Percentiles rank a stretch among this genome's conserved stretches.
phyloP scores from a whole-genome alignment of 2,329 filamentous ascomycete species.

The Trichoderma koningiopsis region DNA sequence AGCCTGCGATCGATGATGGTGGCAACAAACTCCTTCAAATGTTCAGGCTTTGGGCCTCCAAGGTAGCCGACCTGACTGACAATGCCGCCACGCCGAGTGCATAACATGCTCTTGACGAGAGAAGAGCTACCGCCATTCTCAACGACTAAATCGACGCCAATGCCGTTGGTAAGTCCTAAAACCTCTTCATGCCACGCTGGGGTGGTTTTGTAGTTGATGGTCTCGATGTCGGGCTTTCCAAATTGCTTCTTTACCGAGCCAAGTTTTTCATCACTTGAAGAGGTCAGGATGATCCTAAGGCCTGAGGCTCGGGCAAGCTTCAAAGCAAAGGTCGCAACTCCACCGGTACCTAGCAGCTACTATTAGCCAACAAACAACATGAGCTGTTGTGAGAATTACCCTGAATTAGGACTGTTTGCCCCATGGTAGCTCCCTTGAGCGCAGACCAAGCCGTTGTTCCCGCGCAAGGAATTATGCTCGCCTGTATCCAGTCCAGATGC shows the following conservation, averaged over 20 bases:
- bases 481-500: constrained; percentile 17
- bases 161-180: constrained; percentile 44
- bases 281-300: constrained; percentile 53
- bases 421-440: constrained; percentile 6
- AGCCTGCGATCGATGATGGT: too few species aligned
- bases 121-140: constrained; percentile 15
- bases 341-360: constrained; percentile 40
- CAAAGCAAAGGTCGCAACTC: constrained; percentile 44
- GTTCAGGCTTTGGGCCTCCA: too few species aligned
- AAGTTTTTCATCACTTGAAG: constrained; percentile 54
- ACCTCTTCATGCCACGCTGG: constrained; percentile 51
- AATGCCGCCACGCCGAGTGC: neutral
- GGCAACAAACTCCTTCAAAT: too few species aligned
- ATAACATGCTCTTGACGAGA: constrained; percentile 13
- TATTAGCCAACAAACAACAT: neutral
- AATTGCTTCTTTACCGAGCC: constrained; percentile 38
- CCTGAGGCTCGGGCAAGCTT: constrained; percentile 53
- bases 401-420: constrained; percentile 21
- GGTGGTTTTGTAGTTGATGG: constrained; percentile 52
- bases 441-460: constrained; percentile 22
- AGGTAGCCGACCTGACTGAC: constrained; percentile 21
- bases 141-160: constrained; percentile 54
- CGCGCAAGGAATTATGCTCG: constrained; percentile 16
- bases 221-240: constrained; percentile 31
- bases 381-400: neutral